Conservation (phyloP, 306 rosid genomes). For the Rubus idaeus region DNA sequence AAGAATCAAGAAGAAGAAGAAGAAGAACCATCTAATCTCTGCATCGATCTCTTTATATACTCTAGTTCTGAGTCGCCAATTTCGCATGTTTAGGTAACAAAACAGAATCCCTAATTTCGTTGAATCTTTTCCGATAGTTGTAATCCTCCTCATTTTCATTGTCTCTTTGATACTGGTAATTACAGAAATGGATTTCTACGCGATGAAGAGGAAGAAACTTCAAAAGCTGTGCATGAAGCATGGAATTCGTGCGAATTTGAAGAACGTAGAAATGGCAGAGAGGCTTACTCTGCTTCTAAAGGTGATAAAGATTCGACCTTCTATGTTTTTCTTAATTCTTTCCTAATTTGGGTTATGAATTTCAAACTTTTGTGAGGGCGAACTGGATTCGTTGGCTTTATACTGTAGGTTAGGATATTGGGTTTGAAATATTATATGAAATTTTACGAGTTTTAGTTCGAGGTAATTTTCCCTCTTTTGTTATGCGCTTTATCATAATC, state of each 20-base stretch:
- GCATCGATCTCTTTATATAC: no score
- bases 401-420: not conserved
- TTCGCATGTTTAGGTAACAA: not conserved
- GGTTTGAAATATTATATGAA: not conserved
- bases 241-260: slow-evolving; percentile 50
- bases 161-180: not conserved
- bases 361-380: not conserved
- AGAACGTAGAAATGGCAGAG: slow-evolving; percentile 43
- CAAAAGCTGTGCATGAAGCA: slow-evolving; percentile 47
- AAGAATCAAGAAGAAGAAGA: not conserved
- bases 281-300: slow-evolving; percentile 33
- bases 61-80: not conserved
- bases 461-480: not conserved
- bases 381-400: no score
- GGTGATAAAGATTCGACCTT: slow-evolving; percentile 16
- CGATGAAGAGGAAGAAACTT: slow-evolving; percentile 47
- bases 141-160: not conserved
- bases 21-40: not conserved
- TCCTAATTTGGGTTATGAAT: not conserved
- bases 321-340: not conserved
- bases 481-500: not conserved
- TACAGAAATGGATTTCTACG: slow-evolving; percentile 36
- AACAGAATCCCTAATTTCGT: not conserved
- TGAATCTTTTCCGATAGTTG: no score
- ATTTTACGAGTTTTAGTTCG: not conserved